phyloP scores from a whole-genome alignment of 2,329 filamentous ascomycete species.

The Colletotrichum karsti region DNA sequence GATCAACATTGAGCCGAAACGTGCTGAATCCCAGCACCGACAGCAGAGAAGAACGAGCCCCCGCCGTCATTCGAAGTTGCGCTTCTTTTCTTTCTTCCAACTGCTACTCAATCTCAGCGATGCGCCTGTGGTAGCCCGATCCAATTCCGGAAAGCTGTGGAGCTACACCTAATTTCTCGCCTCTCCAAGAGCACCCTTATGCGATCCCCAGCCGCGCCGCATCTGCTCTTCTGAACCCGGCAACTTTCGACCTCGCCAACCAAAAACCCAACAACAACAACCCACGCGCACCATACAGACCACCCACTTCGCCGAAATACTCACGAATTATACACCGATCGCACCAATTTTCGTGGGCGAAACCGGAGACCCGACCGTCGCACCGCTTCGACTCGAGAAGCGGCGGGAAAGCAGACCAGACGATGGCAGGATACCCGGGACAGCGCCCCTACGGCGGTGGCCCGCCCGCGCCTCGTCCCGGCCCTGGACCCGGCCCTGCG shows the following conservation, averaged over 20 bases:
- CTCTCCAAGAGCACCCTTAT: constrained; percentile 13
- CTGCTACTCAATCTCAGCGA: neutral
- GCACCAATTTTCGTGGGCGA: neutral
- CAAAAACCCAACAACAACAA: neutral
- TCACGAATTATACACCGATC: neutral
- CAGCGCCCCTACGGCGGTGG: constrained; percentile 57
- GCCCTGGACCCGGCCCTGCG: constrained; percentile 33
- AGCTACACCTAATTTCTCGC: constrained; percentile 26
- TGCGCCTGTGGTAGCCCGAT: constrained; percentile 19
- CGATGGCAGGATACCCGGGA: constrained; percentile 43
- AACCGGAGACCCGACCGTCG: neutral
- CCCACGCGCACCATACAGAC: neutral
- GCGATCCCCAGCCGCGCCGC: constrained; percentile 8
- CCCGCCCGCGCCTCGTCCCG: constrained; percentile 51
- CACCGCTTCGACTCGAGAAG: neutral
- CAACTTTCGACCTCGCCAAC: constrained; percentile 10
- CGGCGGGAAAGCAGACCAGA: neutral
- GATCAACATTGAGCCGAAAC: constrained; percentile 49
- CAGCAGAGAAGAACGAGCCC: neutral
- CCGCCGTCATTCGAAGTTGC: constrained; percentile 12
- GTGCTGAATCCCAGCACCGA: constrained; percentile 23
- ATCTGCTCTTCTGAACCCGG: constrained; percentile 10
- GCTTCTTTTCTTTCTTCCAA: neutral
- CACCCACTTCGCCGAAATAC: neutral
- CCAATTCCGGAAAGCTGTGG: constrained; percentile 27